Evolutionary conservation across 192 early-diverging fungal genomes (phyloP), one percentile per base, ranked within the genome.

Genomic region (Coemansia sp.): DNA sequence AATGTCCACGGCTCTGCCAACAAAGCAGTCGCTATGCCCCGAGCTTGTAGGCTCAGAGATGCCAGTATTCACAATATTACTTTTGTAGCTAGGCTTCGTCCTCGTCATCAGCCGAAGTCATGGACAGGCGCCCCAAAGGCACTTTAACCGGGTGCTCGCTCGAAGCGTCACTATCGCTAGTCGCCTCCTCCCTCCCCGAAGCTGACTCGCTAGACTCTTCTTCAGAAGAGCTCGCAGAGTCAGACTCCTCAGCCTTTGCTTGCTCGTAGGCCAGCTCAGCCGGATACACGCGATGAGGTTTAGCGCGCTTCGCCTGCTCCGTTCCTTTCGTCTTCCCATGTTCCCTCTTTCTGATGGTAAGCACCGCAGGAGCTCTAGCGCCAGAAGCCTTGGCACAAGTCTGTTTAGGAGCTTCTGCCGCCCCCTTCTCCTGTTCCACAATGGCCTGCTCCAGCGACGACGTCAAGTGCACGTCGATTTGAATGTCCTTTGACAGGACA

Each of bases 271-370:
- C 37, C 20, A 42, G 16, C 18, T 66, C 65, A 47, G 56, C 65
- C 9, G 56, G 65, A n/a, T 66, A 66, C 1, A 59, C 31, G 6
- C 42, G 55, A 33, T 13, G 18, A 23, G 7, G 34, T 34, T 59
- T 66, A 47, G 65, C 31, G 13, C 39, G 34, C 23, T 26, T 41
- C 41, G 21, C 25, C 18, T 23, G 14, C 23, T 21, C 36, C 39
- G 7, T 5, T 16, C 42, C 26, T 43, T 12, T 33, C 25, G 18
- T 57, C 0, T 21, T 35, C 0, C 18, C 56, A 59, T 66, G 65
- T 10, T 66, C 65, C 20, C 55, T 59, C 33, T 59, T 66, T 53
- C 65, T 59, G 12, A 66, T 66, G 3, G 33, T 58, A 33, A 58
- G 35, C n/a, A 18, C 6, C 0, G 33, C 56, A 36, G n/a, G 18